phyloP scores from a whole-genome alignment of 1,284 basidiomycete genomes.

The Chondrostereum purpureum region DNA sequence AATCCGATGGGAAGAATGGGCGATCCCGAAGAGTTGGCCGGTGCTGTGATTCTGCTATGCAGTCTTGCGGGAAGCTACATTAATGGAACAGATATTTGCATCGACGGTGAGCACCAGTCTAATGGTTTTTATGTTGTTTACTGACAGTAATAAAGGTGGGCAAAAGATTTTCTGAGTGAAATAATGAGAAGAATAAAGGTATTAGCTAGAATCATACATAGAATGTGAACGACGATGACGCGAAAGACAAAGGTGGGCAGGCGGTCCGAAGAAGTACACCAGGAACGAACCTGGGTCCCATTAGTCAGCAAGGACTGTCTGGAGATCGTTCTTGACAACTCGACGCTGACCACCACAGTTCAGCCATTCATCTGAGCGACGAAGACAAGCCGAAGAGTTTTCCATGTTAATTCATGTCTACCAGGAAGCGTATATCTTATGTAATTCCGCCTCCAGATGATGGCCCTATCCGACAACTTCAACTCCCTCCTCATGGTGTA shows the following conservation, averaged over 20 bases:
- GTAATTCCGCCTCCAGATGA: conserved; percentile 74
- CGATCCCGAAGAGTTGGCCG: neutral
- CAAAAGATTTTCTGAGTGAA: neutral
- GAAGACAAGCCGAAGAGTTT: conserved; percentile 28
- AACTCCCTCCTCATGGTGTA: conserved; percentile 61
- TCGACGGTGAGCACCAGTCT: neutral
- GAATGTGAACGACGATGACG: neutral
- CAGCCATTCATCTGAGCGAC: too few species aligned
- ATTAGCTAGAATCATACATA: too few species aligned
- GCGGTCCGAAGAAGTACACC: too few species aligned
- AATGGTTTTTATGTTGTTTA: neutral
- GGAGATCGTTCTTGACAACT: too few species aligned
- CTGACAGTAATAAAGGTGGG: neutral
- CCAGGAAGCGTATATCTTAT: conserved; percentile 66
- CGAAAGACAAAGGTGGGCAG: too few species aligned
- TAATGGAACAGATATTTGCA: neutral
- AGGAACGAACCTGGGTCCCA: too few species aligned
- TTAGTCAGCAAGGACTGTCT: too few species aligned
- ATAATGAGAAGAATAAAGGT: too few species aligned
- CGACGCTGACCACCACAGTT: too few species aligned
- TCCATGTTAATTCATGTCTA: neutral
- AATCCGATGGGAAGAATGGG: conserved; percentile 1
- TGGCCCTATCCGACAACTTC: conserved; percentile 57
- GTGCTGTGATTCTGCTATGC: neutral
- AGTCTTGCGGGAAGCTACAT: neutral